phyloP scores from a whole-genome alignment of 2,329 filamentous ascomycete genomes.

The Phoma sp. region DNA sequence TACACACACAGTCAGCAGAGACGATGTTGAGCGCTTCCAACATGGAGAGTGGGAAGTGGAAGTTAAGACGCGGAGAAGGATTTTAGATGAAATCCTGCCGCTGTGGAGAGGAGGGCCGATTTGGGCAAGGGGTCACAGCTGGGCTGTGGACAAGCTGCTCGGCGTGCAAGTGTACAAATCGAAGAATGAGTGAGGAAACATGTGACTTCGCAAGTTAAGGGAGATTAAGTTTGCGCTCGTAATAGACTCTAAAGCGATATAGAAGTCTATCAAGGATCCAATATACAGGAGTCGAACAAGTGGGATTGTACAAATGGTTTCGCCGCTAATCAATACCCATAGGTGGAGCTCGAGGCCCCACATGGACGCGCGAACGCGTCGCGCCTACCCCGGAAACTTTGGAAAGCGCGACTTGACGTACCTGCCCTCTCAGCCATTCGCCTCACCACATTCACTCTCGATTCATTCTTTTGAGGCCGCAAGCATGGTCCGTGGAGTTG shows the following conservation, averaged over 20 bases:
- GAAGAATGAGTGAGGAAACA: conserved; percentile 17
- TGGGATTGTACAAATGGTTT: not conserved
- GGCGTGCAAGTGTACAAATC: conserved; percentile 28
- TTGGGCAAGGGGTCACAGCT: conserved; percentile 29
- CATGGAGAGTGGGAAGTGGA: conserved; percentile 31
- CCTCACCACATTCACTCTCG: not conserved
- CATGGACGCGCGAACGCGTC: conserved; percentile 12
- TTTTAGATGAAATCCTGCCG: conserved; percentile 26
- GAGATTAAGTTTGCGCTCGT: too few species aligned
- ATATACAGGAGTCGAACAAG: not conserved
- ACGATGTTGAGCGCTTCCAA: conserved; percentile 31
- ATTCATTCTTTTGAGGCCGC: not conserved
- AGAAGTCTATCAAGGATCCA: not conserved
- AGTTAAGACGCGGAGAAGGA: conserved; percentile 21
- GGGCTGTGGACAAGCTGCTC: conserved; percentile 28
- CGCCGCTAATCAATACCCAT: too few species aligned
- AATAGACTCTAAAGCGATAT: not conserved
- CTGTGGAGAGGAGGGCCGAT: conserved; percentile 35
- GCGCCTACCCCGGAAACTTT: conserved; percentile 8
- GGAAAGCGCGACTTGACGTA: conserved; percentile 9
- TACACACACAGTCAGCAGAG: conserved; percentile 28
- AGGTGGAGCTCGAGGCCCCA: conserved; percentile 5
- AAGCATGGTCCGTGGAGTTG: conserved; percentile 55
- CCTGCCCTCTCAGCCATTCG: not conserved
- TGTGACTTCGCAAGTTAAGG: too few species aligned